These are phyloP conservation scores for Rhodotorula sp. DNA, from an alignment of 1,284 basidiomycete genomes.

Conservation along the genomic window DNA sequence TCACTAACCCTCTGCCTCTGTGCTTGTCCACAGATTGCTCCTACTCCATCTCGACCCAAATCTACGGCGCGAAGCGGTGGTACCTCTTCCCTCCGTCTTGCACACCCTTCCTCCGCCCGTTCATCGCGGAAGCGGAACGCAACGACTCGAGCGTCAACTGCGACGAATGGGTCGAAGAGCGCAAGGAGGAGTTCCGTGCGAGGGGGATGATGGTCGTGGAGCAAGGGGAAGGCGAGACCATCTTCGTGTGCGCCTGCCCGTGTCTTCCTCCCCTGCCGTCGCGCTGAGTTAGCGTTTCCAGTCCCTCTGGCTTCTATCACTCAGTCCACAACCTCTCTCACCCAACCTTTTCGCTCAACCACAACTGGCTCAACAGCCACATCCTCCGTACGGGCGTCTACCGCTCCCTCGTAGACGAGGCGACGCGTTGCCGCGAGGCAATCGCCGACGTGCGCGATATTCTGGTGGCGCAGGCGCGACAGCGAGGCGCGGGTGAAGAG, in stretches of 20 bases:
- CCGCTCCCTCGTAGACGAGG: constrained; percentile 51
- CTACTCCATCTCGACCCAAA: constrained; percentile 62
- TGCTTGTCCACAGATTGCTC: constrained; percentile 51
- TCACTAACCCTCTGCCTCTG: background rate
- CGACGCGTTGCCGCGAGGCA: constrained; percentile 52
- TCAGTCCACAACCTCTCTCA: constrained; percentile 39
- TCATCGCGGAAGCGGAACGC: constrained; percentile 41
- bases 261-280: too few relatives aligned
- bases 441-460: constrained; percentile 56
- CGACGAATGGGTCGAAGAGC: constrained; percentile 43
- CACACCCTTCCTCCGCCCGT: constrained; percentile 28
- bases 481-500: constrained; percentile 18
- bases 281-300: constrained; percentile 33
- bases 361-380: constrained; percentile 59
- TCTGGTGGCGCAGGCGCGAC: constrained; percentile 47
- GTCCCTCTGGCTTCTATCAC: constrained; percentile 51
- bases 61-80: constrained; percentile 60
- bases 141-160: constrained; percentile 41
- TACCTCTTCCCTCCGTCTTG: constrained; percentile 57
- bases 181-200: constrained; percentile 23
- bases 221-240: constrained; percentile 53
- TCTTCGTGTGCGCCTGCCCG: constrained; percentile 51
- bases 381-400: constrained; percentile 57
- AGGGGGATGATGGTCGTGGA: constrained; percentile 44
- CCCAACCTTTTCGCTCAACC: constrained; percentile 55